These are phyloP conservation scores for Monilinia fructicola DNA, from an alignment of 2,329 filamentous ascomycete genomes.

Conservation along the genomic window DNA sequence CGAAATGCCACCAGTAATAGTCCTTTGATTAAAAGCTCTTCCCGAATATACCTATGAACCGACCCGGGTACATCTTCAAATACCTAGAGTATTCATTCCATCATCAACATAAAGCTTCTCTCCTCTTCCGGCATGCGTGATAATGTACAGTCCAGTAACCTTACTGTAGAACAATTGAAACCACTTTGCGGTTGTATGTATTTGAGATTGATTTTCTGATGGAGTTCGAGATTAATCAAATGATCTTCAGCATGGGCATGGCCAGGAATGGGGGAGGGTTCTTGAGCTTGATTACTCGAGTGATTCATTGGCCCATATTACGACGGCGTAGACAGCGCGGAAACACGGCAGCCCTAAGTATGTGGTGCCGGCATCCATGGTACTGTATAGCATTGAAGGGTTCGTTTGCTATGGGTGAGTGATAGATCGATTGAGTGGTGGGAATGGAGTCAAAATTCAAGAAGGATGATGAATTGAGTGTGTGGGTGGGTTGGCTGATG, in stretches of 20 bases:
- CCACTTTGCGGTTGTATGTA: neutral
- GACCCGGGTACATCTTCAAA: neutral
- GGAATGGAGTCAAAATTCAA: neutral
- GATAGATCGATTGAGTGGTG: neutral
- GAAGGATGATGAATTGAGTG: neutral
- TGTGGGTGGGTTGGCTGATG: neutral
- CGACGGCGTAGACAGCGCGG: conserved; percentile 1
- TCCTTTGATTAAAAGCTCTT: neutral
- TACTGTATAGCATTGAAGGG: too few relatives aligned
- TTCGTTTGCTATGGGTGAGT: neutral
- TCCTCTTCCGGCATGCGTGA: too few relatives aligned
- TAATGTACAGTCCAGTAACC: too few relatives aligned
- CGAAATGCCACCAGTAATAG: conserved; percentile 14
- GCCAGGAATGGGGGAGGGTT: neutral
- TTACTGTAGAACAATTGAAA: neutral
- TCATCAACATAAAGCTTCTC: neutral
- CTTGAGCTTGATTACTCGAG: neutral
- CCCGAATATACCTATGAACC: neutral
- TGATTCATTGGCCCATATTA: conserved; percentile 15
- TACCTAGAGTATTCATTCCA: neutral
- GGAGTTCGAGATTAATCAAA: neutral
- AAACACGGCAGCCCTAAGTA: neutral
- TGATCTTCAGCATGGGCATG: conserved; percentile 17
- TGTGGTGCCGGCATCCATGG: neutral
- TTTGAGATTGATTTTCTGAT: neutral